A percentile compares a stretch with the other conserved stretches of the same genome.
Evolutionary conservation across 2,329 filamentous ascomycete genomes (phyloP).

Genomic region (Neurospora crassa): DNA sequence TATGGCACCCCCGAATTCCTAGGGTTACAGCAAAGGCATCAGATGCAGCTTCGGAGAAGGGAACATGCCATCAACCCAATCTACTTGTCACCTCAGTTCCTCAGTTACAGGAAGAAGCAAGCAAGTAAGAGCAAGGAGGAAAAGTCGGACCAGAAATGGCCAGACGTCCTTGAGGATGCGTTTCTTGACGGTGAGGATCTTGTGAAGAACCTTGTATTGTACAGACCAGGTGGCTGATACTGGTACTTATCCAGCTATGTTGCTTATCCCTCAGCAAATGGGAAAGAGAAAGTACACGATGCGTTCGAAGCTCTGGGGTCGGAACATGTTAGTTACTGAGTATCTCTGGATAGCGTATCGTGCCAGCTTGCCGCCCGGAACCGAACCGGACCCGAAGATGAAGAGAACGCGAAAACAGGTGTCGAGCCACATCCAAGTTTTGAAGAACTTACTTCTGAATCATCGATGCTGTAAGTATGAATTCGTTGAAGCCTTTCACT

Average conservation of each 20-base stretch:
- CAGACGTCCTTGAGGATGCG: constrained; percentile 53
- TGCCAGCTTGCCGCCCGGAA: constrained; percentile 34
- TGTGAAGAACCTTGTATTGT: background rate
- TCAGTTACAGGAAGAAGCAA: constrained; percentile 56
- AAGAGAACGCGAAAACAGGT: constrained; percentile 49
- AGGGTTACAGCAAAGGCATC: constrained; percentile 23
- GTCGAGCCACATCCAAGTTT: constrained; percentile 61
- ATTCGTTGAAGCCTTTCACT: constrained; percentile 7
- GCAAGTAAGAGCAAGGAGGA: constrained; percentile 55
- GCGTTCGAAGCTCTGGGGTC: constrained; percentile 52
- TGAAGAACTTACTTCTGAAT: constrained; percentile 56
- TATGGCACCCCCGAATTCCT: constrained; percentile 24
- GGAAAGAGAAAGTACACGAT: constrained; percentile 58
- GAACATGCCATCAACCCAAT: constrained; percentile 45
- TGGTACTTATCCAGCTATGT: constrained; percentile 37
- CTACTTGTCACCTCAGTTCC: constrained; percentile 50
- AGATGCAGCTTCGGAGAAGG: constrained; percentile 20
- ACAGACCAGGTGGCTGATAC: constrained; percentile 6
- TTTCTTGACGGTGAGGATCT: constrained; percentile 53
- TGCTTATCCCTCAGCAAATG: constrained; percentile 53
- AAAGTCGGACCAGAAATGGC: constrained; percentile 52
- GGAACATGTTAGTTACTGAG: constrained; percentile 62
- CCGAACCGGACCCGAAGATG: constrained; percentile 37
- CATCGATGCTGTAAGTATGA: constrained; percentile 50
- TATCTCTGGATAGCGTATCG: constrained; percentile 52